A percentile compares a stretch with the other conserved stretches of the same genome.
Evolutionary conservation across 2,329 filamentous ascomycete genomes (phyloP).

Genomic region (Celoporthe dispersa): DNA sequence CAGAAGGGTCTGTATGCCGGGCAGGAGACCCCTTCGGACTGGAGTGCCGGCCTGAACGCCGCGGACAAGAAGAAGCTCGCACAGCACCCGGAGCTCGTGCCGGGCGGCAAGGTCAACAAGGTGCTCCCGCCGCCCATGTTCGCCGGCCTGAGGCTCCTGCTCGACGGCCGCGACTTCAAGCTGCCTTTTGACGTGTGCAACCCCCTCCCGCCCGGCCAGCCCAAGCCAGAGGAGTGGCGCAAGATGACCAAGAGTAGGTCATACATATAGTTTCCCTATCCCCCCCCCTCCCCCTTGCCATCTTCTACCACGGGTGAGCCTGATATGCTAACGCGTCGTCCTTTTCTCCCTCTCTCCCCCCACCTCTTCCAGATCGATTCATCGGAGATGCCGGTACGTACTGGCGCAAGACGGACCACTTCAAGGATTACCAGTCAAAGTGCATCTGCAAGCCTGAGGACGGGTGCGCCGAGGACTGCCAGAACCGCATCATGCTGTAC

Average conservation of each 20-base stretch:
- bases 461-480: constrained; percentile 86
- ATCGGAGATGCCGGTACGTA: constrained; percentile 79
- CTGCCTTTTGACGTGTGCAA: constrained; percentile 90
- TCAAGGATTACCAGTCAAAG: constrained; percentile 74
- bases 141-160: constrained; percentile 70
- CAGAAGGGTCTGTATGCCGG: constrained; percentile 86
- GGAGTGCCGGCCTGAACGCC: constrained; percentile 52
- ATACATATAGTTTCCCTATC: too few species aligned
- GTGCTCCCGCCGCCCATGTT: constrained; percentile 79
- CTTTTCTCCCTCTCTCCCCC: not conserved
- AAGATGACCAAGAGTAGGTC: constrained; percentile 86
- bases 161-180: constrained; percentile 80
- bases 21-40: constrained; percentile 63
- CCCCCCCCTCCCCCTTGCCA: not conserved
- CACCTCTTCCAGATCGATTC: constrained; percentile 71
- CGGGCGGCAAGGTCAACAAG: constrained; percentile 55
- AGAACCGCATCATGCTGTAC: constrained; percentile 96
- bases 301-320: not conserved
- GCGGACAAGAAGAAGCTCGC: constrained; percentile 57
- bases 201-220: constrained; percentile 81
- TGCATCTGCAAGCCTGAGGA: constrained; percentile 79
- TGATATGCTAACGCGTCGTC: constrained; percentile 30
- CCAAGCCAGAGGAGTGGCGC: constrained; percentile 91
- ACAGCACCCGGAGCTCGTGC: constrained; percentile 51
- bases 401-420: constrained; percentile 79